These are phyloP conservation scores for Yarrowia sp. DNA, from an alignment of 805 yeast genomes.

Conservation along the genomic window DNA sequence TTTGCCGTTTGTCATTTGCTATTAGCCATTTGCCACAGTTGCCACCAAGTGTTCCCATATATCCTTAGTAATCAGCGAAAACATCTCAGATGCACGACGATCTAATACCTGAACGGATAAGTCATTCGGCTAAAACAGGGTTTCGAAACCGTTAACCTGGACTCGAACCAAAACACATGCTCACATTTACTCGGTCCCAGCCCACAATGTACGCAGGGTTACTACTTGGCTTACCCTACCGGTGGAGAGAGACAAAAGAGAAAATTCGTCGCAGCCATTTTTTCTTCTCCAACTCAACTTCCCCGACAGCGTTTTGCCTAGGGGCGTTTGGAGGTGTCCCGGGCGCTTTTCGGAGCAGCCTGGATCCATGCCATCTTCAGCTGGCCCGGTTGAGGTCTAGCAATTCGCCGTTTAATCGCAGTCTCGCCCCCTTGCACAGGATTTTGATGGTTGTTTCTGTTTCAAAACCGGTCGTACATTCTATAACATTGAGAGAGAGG, in stretches of 20 bases:
- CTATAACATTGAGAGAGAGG: not conserved
- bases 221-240: conserved; percentile 15
- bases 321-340: conserved; percentile 39
- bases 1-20: too few relatives aligned
- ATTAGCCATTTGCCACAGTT: too few relatives aligned
- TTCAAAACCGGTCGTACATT: conserved; percentile 38
- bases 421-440: conserved; percentile 39
- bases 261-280: not conserved
- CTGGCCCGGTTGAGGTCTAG: conserved; percentile 39
- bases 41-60: too few relatives aligned
- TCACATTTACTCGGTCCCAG: conserved; percentile 14
- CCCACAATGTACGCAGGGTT: conserved; percentile 12
- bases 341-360: not conserved
- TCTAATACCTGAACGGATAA: not conserved
- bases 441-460: conserved; percentile 35
- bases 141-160: not conserved
- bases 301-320: conserved; percentile 39
- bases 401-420: conserved; percentile 39
- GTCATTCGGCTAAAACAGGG: not conserved
- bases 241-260: not conserved
- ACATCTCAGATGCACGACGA: conserved; percentile 18
- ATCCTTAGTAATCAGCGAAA: not conserved
- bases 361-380: conserved; percentile 31
- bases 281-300: conserved; percentile 38
- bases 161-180: not conserved